Base-by-base conservation (phyloP, 2,329 filamentous ascomycete genomes). In the Hypoxylon sp. region DNA sequence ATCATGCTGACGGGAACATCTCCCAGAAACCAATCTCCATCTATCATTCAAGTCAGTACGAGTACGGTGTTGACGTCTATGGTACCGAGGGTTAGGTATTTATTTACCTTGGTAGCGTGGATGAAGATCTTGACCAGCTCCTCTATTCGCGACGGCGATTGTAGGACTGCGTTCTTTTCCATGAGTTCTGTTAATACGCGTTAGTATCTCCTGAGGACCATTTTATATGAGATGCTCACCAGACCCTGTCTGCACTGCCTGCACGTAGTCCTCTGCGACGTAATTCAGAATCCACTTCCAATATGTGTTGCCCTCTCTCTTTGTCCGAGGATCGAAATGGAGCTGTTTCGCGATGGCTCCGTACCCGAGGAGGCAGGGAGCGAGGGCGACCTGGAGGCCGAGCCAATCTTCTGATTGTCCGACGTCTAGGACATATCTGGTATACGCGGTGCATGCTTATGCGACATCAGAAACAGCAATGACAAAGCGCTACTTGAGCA, bases 271-370 rank as follows among this genome's bases (percentile, higher is more conserved):
- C 0, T 92, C 89, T 1, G 89, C 91, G 15, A 91, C 86, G 74
- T 97, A 98, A 73, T 92, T 96, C 74, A 94, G 84, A 68, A 98
- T 92, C 94, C 94, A 98, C 47, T 88, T 85, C 90, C 91, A 95
- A 79, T 97, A 98, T 17, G 79, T 82, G 75, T 94, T 96, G 0
- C 82, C 87, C 11, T 90, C 82, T 39, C 83, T 82, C 64, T 81
- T 81, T 50, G 88, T 90, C n/a, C 80, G 81, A 50, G 84, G 79
- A 64, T 91, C 88, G 13, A 81, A 81, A 70, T 88, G 83, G 2
- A 97, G 82, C 71, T 92, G 85, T 71, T 84, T 84, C 5, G 92
- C 94, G 62, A 96, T 91, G 58, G 87, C 87, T 8, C 90, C 90
- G 75, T 98, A 97, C 43, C 94, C 94, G n/a, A 97, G 85, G 30